These are phyloP conservation scores for Blakeslea trispora DNA, from an alignment of 371 early-diverging fungal genomes.

Conservation along the genomic window DNA sequence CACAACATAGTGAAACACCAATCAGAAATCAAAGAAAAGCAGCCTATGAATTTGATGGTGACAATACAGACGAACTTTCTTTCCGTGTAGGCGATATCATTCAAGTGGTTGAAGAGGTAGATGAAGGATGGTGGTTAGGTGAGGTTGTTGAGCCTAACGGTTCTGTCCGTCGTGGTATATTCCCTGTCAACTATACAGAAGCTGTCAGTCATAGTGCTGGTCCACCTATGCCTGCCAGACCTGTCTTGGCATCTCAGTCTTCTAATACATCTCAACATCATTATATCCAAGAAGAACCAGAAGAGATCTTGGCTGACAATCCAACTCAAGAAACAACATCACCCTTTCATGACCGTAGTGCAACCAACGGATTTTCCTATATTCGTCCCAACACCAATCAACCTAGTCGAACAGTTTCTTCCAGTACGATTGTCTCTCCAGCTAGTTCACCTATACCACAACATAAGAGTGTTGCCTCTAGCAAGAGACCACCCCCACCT, in stretches of 20 bases:
- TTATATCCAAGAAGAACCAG: not conserved
- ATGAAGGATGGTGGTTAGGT: conserved; percentile 92
- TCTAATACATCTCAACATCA: too few species aligned
- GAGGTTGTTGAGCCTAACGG: conserved; percentile 44
- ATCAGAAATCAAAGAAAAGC: conserved; percentile 26
- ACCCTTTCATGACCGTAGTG: conserved; percentile 8
- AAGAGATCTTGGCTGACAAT: not conserved
- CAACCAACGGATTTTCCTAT: conserved; percentile 1
- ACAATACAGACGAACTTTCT: conserved; percentile 67
- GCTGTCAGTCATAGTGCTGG: conserved; percentile 6
- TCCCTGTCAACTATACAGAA: conserved; percentile 82
- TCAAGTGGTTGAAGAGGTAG: conserved; percentile 73
- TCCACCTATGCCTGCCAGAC: conserved; percentile 21
- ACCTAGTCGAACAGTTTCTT: conserved; percentile 8
- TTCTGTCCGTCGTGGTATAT: conserved; percentile 62
- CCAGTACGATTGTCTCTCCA: conserved; percentile 1
- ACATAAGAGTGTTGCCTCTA: not conserved
- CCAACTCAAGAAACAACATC: too few species aligned
- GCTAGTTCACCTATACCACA: conserved; percentile 15
- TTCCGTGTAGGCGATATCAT: conserved; percentile 72
- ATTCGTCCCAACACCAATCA: conserved; percentile 7
- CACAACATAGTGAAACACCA: conserved; percentile 16
- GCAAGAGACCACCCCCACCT: conserved; percentile 15
- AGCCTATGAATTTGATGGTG: conserved; percentile 67
- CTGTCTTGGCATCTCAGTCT: conserved; percentile 5